A percentile compares a stretch with the other conserved stretches of the same genome.
These are phyloP conservation scores for Thuja plicata DNA, from an alignment of 83 land plant species.

Conservation along the genomic window DNA sequence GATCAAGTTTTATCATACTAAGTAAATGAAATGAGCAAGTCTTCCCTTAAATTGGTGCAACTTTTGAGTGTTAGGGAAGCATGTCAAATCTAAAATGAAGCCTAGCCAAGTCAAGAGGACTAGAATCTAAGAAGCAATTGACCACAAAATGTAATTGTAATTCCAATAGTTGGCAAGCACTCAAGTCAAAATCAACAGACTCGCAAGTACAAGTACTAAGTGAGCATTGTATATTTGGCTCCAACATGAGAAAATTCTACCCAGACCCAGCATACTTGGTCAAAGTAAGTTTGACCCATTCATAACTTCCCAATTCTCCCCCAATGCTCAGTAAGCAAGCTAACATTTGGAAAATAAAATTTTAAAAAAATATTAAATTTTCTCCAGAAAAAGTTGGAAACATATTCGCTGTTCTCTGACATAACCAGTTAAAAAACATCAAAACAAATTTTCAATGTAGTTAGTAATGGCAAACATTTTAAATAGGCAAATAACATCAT, in stretches of 20 bases:
- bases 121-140: not conserved
- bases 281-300: not conserved
- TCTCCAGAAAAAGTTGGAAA: not conserved
- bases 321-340: not conserved
- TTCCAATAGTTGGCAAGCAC: not conserved
- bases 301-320: not conserved
- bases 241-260: not conserved
- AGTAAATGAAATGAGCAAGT: not conserved
- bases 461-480: no score
- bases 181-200: not conserved
- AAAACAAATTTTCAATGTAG: no score
- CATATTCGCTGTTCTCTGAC: not conserved
- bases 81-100: not conserved
- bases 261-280: not conserved
- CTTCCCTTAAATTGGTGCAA: not conserved
- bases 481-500: not conserved
- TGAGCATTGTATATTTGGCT: not conserved
- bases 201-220: not conserved
- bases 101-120: not conserved
- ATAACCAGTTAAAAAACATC: not conserved
- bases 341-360: not conserved
- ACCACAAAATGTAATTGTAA: not conserved
- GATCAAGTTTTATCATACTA: not conserved
- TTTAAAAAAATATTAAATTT: no score
- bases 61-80: not conserved